Conservation (phyloP, 1,139 yeast species). For the Sugiyamaella neomexicana region DNA sequence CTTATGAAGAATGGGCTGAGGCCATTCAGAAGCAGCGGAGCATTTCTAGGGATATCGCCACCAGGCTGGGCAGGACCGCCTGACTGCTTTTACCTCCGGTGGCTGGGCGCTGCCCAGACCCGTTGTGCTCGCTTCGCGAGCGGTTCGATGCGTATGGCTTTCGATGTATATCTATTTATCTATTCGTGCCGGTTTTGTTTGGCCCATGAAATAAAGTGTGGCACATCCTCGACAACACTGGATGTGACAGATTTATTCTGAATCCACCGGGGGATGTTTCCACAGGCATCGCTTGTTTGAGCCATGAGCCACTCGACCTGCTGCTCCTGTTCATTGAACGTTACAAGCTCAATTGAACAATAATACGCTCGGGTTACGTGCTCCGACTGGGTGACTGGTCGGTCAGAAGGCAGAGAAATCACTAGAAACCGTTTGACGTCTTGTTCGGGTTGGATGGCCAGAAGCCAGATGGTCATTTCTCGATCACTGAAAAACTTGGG, state of each 20-base stretch:
- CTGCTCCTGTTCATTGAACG: conserved; percentile 43
- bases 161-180: conserved; percentile 8
- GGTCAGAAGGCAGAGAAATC: conserved; percentile 50
- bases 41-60: conserved; percentile 32
- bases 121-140: background rate
- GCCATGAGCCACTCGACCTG: conserved; percentile 64
- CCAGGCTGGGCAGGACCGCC: conserved; percentile 8
- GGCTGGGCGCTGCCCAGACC: background rate
- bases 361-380: conserved; percentile 43
- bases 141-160: too few relatives aligned
- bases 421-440: conserved; percentile 48
- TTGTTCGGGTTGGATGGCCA: conserved; percentile 41
- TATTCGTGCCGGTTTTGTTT: conserved; percentile 16
- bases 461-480: conserved; percentile 61
- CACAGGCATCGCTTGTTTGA: conserved; percentile 65
- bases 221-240: conserved; percentile 68
- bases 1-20: conserved; percentile 41
- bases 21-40: conserved; percentile 45
- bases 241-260: conserved; percentile 56
- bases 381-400: conserved; percentile 28
- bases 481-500: conserved; percentile 52
- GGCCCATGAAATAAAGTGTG: conserved; percentile 57
- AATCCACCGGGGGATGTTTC: conserved; percentile 63
- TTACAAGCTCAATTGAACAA: conserved; percentile 59
- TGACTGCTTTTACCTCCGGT: background rate